Base-by-base conservation (phyloP, 257 asterid species). In the Galeopsis tetrahit region DNA sequence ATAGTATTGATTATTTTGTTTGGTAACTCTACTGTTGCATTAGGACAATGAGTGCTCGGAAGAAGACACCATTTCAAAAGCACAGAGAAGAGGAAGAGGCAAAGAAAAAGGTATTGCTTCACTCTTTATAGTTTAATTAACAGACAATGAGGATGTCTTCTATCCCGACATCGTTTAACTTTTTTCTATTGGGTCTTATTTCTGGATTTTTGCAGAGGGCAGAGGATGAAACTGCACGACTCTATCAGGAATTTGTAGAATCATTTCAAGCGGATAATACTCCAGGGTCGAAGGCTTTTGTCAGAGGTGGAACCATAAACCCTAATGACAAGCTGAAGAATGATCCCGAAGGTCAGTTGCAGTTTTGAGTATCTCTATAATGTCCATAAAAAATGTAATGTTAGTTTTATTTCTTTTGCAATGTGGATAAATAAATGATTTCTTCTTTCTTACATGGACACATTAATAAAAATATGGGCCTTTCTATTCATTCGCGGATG, bases 401-500 rank as follows among this genome's bases (percentile, higher is more conserved):
- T 74, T 56, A 56, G 63, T 80, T 76, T 76, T 71, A 34, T 73
- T 71, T 78, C 55, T 74, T 76, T 65, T 67, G 75, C 76, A 62
- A 82, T 72, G 76, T 84, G 88, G 86, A 82, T 86, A 81, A 74
- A 82, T 81, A 83, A 82, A 83, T 90, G 75, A 83, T 84, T 85
- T 82, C 76, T 82, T 80, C 74, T 83, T 82, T 72, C 79, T 81
- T 70, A 85, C 81, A 86, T 82, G 96, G 88, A 85, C 80, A 70
- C 87, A 74, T 91, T 89, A 83, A 85, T 91, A 94, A 94, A 91
- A 86, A 86, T 79, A 88, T 87, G 97, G 93, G 84, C 94, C 94
- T 94, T 87, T 87, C 87, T 86, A 88, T 89, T 88, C 97, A 89
- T 91, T 88, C 97, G 81, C 96, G 97, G 96, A 94, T 94, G 97